Base-by-base conservation (phyloP, 1,139 yeast species). In the Nakaseomyces kungkrabaensis region DNA sequence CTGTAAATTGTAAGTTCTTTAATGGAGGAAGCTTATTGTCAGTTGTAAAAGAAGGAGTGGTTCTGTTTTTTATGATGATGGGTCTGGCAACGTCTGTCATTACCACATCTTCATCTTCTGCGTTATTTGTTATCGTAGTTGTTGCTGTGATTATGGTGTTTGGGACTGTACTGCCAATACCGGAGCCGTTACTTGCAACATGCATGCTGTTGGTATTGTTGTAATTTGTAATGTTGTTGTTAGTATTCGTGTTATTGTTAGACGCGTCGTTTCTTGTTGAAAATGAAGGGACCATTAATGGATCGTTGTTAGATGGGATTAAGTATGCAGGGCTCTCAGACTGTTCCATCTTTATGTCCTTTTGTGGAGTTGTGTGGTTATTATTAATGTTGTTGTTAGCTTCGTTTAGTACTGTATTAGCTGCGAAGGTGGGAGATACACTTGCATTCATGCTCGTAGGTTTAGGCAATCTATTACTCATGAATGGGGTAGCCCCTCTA, bases 191-290 rank as follows among this genome's bases (percentile, higher is more conserved):
- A 31, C 43, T 38, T 4, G 29, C 26, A 5, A 38, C 43, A 22
- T 17, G 40, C 25, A 17, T 3, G 9, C 9, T 29, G 31, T 29
- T 29, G 31, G 6, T 6, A 29, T 29, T 29, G 40, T 37, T 11
- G 40, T 37, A 5, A 10, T 47, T 47, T 22, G 7, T 37, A 22
- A 10, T 48, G 40, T 24, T 41, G 47, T 46, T 46, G 44, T 38
- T 42, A 17, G 40, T 47, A 43, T 17, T 4, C 34, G 25, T 11
- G 17, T 27, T 27, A 25, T 34, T 37, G 9, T 10, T 7, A 10
- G 10, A 10, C 10, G 32, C 10, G 32, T 29, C 10, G 32, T n/a
- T 5, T n/a, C 36, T 33, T n/a, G n/a, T 29, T 9, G 38, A 34
- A 13, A 33, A 36, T 5, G 42, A 13, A 10, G 37, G 11, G 25